phyloP scores from a whole-genome alignment of 352 stramenopile species.

The Globisporangium camurandrum region DNA sequence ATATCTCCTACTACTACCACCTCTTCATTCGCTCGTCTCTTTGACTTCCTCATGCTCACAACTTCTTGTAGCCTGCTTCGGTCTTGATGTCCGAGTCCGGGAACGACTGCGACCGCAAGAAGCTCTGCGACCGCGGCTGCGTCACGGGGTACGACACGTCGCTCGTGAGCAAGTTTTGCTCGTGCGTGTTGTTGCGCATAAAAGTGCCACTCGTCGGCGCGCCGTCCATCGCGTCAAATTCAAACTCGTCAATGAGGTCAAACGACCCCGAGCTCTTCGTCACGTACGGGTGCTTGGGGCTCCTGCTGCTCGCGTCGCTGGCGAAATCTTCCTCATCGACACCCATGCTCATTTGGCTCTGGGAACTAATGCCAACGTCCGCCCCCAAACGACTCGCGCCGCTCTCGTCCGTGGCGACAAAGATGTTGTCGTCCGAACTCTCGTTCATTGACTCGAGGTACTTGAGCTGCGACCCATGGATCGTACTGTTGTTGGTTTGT shows the following conservation, averaged over 20 bases:
- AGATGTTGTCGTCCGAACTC: slow-evolving; percentile 4
- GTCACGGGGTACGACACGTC: slow-evolving; percentile 42
- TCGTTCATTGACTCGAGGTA: slow-evolving; percentile 6
- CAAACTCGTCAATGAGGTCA: slow-evolving; percentile 46
- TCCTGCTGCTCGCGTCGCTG: slow-evolving; percentile 6
- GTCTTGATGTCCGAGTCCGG: slow-evolving; percentile 62
- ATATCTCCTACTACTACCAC: no score
- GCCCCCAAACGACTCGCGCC: no score
- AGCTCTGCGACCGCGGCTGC: slow-evolving; percentile 57
- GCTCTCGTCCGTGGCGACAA: background rate
- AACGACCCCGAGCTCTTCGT: slow-evolving; percentile 34
- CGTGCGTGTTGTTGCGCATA: slow-evolving; percentile 7
- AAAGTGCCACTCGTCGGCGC: slow-evolving; percentile 5
- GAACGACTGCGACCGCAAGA: slow-evolving; percentile 66
- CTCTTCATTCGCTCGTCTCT: no score
- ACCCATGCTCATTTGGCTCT: slow-evolving; percentile 19
- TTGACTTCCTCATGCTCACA: no score
- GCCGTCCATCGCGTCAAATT: slow-evolving; percentile 31
- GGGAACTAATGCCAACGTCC: no score
- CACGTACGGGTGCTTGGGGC: slow-evolving; percentile 14
- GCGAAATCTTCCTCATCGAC: slow-evolving; percentile 16
- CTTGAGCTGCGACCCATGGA: slow-evolving; percentile 3
- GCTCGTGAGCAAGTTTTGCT: slow-evolving; percentile 26
- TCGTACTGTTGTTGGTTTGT: background rate
- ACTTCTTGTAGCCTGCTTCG: slow-evolving; percentile 40